These are phyloP conservation scores for Plectosphaerella plurivora DNA, from an alignment of 2,329 filamentous ascomycete genomes.

Conservation along the genomic window DNA sequence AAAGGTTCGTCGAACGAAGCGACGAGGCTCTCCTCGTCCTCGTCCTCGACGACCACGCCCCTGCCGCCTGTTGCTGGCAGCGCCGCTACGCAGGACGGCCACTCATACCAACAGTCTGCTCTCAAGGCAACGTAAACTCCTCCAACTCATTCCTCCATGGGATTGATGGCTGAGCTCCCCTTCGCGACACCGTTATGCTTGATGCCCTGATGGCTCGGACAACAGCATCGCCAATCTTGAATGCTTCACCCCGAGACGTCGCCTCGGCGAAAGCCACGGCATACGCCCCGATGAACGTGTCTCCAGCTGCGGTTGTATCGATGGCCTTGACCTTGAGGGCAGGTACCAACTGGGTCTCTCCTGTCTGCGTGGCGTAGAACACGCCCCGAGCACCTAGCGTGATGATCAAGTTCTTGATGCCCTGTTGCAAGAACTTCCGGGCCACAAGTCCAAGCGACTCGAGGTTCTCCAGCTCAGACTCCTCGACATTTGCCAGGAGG, in stretches of 20 bases:
- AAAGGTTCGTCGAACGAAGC: too few species aligned
- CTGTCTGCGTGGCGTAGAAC: constrained; percentile 40
- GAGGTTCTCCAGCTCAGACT: constrained; percentile 26
- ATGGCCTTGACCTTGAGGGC: constrained; percentile 50
- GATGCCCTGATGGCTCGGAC: constrained; percentile 46
- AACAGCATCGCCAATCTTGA: constrained; percentile 39
- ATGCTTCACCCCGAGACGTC: constrained; percentile 31
- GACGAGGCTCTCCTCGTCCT: too few species aligned
- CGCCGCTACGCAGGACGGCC: too few species aligned
- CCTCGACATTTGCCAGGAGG: constrained; percentile 45
- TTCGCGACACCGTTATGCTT: constrained; percentile 46
- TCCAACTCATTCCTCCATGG: constrained; percentile 38
- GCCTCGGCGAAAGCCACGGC: constrained; percentile 35
- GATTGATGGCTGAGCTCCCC: constrained; percentile 52
- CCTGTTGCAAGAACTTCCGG: constrained; percentile 50
- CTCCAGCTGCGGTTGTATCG: constrained; percentile 71
- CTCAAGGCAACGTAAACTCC: not conserved
- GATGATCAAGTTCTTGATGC: constrained; percentile 61
- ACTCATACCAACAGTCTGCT: too few species aligned
- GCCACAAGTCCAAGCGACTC: constrained; percentile 32
- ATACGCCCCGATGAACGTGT: constrained; percentile 71
- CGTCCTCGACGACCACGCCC: too few species aligned
- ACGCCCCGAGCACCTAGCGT: constrained; percentile 62
- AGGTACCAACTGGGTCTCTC: constrained; percentile 33
- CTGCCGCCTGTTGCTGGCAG: too few species aligned